phyloP scores from a whole-genome alignment of 108 stramenopile species.

The Stephanodiscus triporus region DNA sequence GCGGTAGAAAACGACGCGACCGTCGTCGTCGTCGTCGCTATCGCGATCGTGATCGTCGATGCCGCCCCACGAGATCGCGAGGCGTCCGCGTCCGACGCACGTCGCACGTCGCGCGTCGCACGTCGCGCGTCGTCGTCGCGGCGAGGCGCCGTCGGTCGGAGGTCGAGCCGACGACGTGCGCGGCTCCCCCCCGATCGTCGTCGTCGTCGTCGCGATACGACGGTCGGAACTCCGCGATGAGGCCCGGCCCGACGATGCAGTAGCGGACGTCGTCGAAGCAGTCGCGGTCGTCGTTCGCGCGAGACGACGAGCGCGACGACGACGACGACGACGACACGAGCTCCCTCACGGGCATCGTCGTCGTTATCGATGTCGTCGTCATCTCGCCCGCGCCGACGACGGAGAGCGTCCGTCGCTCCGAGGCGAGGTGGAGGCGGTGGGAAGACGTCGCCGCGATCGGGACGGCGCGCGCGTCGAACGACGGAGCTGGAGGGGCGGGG shows the following conservation, averaged over 20 bases:
- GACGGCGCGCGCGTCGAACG: no score
- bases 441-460: no score
- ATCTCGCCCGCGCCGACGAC: conserved; percentile 34
- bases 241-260: background rate
- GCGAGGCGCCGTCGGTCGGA: no score
- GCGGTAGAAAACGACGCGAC: conserved; percentile 64
- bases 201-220: background rate
- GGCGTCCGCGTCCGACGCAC: conserved; percentile 63
- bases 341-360: background rate
- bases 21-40: conserved; percentile 46
- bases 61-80: conserved; percentile 78
- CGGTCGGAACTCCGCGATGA: background rate
- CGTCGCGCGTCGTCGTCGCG: conserved; percentile 13
- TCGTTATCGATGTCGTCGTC: no score
- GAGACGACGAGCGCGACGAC: conserved; percentile 4
- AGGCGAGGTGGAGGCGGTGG: no score
- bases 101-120: conserved; percentile 60
- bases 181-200: no score
- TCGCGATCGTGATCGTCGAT: no score
- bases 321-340: background rate
- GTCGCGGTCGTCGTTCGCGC: background rate
- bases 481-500: no score
- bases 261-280: background rate
- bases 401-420: background rate
- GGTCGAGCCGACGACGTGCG: no score